These are phyloP conservation scores for Fusarium neocosmosporiellum DNA, from an alignment of 2,329 filamentous ascomycete species.

Conservation along the genomic window DNA sequence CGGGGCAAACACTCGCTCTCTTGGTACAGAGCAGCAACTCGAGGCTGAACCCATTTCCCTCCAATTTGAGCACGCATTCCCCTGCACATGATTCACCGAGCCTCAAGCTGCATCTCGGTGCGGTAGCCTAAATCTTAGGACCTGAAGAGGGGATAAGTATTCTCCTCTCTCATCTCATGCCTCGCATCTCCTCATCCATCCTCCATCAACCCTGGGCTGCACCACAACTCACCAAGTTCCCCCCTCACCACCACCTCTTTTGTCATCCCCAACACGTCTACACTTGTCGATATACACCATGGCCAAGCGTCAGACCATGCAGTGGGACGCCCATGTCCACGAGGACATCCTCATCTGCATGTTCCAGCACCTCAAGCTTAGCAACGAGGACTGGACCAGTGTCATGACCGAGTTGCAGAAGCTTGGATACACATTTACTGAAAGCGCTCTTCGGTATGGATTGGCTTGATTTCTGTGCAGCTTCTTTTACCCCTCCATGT, in stretches of 20 bases:
- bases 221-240: background rate
- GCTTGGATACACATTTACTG: slow-evolving; percentile 55
- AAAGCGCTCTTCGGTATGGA: slow-evolving; percentile 55
- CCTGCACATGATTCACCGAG: background rate
- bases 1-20: background rate
- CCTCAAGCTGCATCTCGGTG: background rate
- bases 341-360: slow-evolving; percentile 57
- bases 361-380: slow-evolving; percentile 51
- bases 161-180: slow-evolving; percentile 6
- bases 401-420: slow-evolving; percentile 52
- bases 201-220: slow-evolving; percentile 4
- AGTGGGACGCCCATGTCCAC: slow-evolving; percentile 57
- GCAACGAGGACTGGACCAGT: slow-evolving; percentile 46
- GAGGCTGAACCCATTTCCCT: background rate
- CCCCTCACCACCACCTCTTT: background rate
- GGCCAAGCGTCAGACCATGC: slow-evolving; percentile 47
- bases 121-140: slow-evolving; percentile 6
- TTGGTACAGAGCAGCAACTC: background rate
- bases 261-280: background rate
- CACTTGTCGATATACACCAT: slow-evolving; percentile 24
- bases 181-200: background rate
- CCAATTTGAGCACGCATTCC: background rate
- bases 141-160: background rate
- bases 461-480: background rate
- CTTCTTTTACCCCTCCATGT: background rate